These are phyloP conservation scores for Amylocystis lapponica DNA, from an alignment of 768 basidiomycete genomes.

Conservation along the genomic window DNA sequence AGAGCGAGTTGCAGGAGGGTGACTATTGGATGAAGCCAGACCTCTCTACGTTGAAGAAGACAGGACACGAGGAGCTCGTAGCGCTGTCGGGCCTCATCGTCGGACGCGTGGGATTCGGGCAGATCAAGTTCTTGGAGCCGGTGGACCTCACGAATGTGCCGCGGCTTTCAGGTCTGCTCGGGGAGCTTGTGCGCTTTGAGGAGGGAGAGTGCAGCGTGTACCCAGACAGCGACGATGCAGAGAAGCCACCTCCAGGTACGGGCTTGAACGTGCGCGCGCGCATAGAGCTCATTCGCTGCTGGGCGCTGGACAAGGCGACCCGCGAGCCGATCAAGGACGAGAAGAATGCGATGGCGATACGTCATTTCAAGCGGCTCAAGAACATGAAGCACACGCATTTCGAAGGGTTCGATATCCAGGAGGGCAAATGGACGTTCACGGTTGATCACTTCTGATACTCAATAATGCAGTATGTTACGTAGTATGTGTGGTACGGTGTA, in stretches of 20 bases:
- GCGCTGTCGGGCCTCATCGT: conserved; percentile 75
- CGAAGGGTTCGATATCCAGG: conserved; percentile 68
- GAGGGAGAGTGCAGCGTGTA: conserved; percentile 93
- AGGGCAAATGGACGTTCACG: conserved; percentile 89
- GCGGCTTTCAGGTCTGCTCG: conserved; percentile 75
- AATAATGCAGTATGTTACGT: too few relatives aligned
- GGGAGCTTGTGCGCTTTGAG: conserved; percentile 83
- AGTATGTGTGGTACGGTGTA: background rate
- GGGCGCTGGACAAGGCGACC: conserved; percentile 87
- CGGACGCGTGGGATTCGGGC: conserved; percentile 87
- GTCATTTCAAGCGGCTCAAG: conserved; percentile 76
- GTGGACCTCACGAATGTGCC: conserved; percentile 82
- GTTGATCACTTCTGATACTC: conserved; percentile 81
- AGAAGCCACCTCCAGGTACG: conserved; percentile 76
- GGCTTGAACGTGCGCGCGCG: conserved; percentile 87
- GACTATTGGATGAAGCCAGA: conserved; percentile 91
- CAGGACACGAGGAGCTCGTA: conserved; percentile 68
- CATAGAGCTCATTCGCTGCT: conserved; percentile 75
- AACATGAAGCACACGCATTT: conserved; percentile 84
- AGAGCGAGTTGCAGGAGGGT: conserved; percentile 59
- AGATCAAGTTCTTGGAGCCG: conserved; percentile 74
- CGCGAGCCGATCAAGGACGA: conserved; percentile 84
- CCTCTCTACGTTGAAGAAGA: conserved; percentile 61
- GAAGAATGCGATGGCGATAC: conserved; percentile 59
- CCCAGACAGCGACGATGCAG: conserved; percentile 79